Percentiles rank a stretch among this genome's conserved stretches.
Conservation (phyloP, 768 basidiomycete genomes). For the Mycena belliarum region DNA sequence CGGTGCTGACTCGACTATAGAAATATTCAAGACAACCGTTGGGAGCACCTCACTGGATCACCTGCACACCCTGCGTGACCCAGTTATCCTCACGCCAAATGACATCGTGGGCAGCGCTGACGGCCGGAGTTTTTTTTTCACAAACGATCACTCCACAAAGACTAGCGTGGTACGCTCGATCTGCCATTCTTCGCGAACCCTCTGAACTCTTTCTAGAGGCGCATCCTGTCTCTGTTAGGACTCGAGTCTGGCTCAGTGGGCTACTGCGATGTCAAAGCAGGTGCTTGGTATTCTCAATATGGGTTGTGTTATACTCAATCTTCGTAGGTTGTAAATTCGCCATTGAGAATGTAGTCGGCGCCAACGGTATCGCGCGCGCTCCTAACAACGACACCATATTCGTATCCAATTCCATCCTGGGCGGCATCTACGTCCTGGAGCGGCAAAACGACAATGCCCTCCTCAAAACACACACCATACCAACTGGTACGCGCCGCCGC, state of each 20-base stretch:
- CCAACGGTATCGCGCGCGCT: constrained; percentile 64
- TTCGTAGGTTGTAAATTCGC: constrained; percentile 58
- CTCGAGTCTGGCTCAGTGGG: constrained; percentile 51
- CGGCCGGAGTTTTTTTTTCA: constrained; percentile 66
- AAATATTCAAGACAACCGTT: constrained; percentile 61
- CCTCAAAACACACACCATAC: constrained; percentile 51
- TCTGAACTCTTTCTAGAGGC: constrained; percentile 16
- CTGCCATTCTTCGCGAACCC: not conserved
- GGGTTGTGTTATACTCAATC: not conserved
- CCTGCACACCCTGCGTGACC: constrained; percentile 58
- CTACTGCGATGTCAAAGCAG: constrained; percentile 53
- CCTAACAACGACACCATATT: constrained; percentile 63
- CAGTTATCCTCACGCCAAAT: constrained; percentile 64
- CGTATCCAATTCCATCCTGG: constrained; percentile 47
- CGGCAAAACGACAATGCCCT: constrained; percentile 60
- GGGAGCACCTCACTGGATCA: constrained; percentile 49
- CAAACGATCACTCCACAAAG: constrained; percentile 65
- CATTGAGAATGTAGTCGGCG: constrained; percentile 46
- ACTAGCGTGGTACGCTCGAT: constrained; percentile 47
- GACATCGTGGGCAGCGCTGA: constrained; percentile 69
- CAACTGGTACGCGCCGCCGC: constrained; percentile 43
- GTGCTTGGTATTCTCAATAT: not conserved
- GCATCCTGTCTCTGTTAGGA: constrained; percentile 28
- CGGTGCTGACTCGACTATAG: constrained; percentile 74
- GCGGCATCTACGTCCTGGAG: constrained; percentile 55